Base-by-base conservation (phyloP, 2,329 filamentous ascomycete genomes). In the Pseudonectria buxi region DNA sequence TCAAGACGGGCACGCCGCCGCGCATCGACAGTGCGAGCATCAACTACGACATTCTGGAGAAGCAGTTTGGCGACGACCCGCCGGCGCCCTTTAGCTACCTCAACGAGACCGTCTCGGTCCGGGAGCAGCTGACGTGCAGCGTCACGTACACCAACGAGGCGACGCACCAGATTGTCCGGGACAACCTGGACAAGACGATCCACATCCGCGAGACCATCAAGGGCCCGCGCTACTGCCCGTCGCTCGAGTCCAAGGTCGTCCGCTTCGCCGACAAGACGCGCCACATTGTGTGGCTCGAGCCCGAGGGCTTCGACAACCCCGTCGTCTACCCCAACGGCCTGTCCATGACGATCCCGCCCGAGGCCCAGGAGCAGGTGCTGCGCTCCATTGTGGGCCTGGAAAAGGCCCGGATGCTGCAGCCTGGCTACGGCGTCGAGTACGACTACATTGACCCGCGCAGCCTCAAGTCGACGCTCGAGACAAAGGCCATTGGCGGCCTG, bases 391-490 rank as follows among this genome's bases (percentile, higher is more conserved):
- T 67, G n/a, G 92, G 92, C 0, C 72, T 98, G 2, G 90, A 96
- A 55, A 78, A 89, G 40, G 88, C 88, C 4, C 79, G 71, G 16
- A 95, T 98, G 89, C 74, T 94, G 6, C 90, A 96, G 54, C 83
- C 90, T 2, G 92, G 90, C 7, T 98, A 98, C 54, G 92, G 92
- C 7, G 92, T 98, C 2, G 92, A 98, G 59, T 98, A 98, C 61
- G 92, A 96, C 65, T 98, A 98, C 59, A 86, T 98, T 13, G 92
- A 98, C 56, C 92, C 92, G 13, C 82, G 92, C 34, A 83, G 84
- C 49, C 71, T 98, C 4, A 83, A 81, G 45, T 78, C 84, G n/a
- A 92, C 89, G 0, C 75, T 98, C 7, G 92, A 98, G 61, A 96
- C 92, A 2, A 98, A 96, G 62, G 74, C 83, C 14, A 95, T 98